Evolutionary conservation across 2,329 filamentous ascomycete genomes (phyloP), one percentile per base, ranked within the genome.

Genomic region (Aureobasidium sp.): DNA sequence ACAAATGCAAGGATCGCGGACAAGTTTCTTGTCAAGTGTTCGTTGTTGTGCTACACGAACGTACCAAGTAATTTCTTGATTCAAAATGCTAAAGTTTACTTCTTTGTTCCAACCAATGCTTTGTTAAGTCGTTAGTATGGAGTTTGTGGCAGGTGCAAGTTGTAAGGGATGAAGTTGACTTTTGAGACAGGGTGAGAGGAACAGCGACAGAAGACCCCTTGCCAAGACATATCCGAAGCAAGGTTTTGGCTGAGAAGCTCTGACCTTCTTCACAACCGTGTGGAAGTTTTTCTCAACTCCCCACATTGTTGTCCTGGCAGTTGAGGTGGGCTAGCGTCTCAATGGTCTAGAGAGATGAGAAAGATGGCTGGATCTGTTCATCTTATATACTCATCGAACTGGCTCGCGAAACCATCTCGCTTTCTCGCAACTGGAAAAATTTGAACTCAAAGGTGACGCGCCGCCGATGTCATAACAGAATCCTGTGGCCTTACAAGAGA

Each of bases 391-490:
- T 13, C 45, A 36, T 49, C 45, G 27, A 39, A 16, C 8, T 39
- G n/a, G 32, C 10, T 59, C 45, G n/a, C 11, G 9, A 25, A 16
- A 10, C 14, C 44, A 48, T 49, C 44, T 11, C 42, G 16, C 13
- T 14, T 49, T 25, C 11, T 36, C 49, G 21, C 42, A 44, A 11
- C 21, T 39, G 25, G 16, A 39, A 13, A 13, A 5, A 59, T 9
- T 25, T 3, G 9, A 16, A 21, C 25, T 27, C 11, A 25, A 13
- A 44, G 41, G 25, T 44, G 8, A 7, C 55, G 7, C 32, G 55
- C 55, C 55, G 55, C 55, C 55, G 55, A 59, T 59, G 55, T 59
- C 55, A 59, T 50, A 59, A 34, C 34, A 29, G 7, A 41, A 27
- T 49, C 30, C 47, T 49, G 21, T 32, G 36, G 44, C 29, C 34